Base-by-base conservation (phyloP, 176 grass and related monocot species). In the Tillandsia leiboldiana region DNA sequence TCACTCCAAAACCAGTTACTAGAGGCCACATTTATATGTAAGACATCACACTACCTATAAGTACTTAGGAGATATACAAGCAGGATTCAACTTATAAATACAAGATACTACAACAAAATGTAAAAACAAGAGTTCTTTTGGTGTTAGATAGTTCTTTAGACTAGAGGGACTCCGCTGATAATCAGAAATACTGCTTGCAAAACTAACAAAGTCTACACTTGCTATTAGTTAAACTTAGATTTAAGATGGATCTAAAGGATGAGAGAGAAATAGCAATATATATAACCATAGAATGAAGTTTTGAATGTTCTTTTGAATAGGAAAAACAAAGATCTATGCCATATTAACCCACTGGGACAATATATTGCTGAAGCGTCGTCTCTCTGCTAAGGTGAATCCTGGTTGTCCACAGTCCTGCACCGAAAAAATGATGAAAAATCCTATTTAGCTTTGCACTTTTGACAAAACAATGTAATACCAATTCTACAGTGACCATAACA, bases 361-460 rank as follows among this genome's bases (percentile, higher is more conserved):
- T 85, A 91, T 85, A 76, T 74, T 96, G 27, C 56, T 71, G 71
- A 96, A 96, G n/a, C 92, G 88, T 12, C 15, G 72, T 29, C 88
- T 96, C 83, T 96, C 92, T 84, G 92, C 73, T 10, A 78, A 68
- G 54, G 92, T 96, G 83, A 96, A 96, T 78, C 92, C 88, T 73
- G 92, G 92, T 51, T 96, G 92, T 66, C 92, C 92, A 80, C 78
- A 84, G 69, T 96, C 92, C 92, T 96, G 82, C 69, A 77, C 33
- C 2, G n/a, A 57, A 62, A 77, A 65, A 78, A 73, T 80, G 77
- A 51, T 62, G 48, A 67, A 58, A 73, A 59, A 77, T 49, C 75
- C 13, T 59, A 51, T 12, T 57, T 75, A 75, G 49, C 53, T 11
- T 67, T 53, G 22, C 62, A 57, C 53, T 15, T 2, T 17, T 8